Evolutionary conservation across 768 basidiomycete genomes (phyloP).

Genomic region (Candolleomyces aberdarensis): DNA sequence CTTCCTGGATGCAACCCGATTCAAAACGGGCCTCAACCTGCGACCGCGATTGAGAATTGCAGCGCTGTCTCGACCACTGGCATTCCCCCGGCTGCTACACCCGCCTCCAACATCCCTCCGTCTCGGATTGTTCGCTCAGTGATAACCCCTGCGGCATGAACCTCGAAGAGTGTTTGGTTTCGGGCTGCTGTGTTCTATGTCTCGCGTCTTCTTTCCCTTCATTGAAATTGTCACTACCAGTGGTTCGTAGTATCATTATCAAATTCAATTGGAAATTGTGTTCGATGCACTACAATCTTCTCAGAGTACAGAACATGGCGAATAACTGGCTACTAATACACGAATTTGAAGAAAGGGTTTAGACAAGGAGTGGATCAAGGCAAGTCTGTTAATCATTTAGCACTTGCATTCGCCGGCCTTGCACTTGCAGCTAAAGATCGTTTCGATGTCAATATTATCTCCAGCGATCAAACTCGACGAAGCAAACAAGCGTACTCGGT

Average conservation of each 20-base stretch:
- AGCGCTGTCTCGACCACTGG: conserved; percentile 7
- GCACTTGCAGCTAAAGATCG: background rate
- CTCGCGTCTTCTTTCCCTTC: no score
- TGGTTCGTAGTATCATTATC: no score
- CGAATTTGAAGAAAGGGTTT: background rate
- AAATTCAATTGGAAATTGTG: no score
- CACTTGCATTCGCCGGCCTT: background rate
- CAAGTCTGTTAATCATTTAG: background rate
- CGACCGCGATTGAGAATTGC: conserved; percentile 2
- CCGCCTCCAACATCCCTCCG: background rate
- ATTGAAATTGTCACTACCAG: no score
- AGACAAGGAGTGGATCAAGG: background rate
- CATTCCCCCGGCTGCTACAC: background rate
- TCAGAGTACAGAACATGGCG: no score
- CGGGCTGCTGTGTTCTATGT: no score
- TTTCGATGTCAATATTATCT: background rate
- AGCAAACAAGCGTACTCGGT: background rate
- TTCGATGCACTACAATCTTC: no score
- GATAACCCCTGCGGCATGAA: background rate
- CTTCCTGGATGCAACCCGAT: conserved; percentile 11
- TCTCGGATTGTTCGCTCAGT: background rate
- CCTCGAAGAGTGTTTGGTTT: background rate
- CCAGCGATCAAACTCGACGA: background rate
- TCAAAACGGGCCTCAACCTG: conserved; percentile 5
- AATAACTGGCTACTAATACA: background rate